phyloP scores from a whole-genome alignment of 208 protist genomes.

The Acanthamoeba royreba region DNA sequence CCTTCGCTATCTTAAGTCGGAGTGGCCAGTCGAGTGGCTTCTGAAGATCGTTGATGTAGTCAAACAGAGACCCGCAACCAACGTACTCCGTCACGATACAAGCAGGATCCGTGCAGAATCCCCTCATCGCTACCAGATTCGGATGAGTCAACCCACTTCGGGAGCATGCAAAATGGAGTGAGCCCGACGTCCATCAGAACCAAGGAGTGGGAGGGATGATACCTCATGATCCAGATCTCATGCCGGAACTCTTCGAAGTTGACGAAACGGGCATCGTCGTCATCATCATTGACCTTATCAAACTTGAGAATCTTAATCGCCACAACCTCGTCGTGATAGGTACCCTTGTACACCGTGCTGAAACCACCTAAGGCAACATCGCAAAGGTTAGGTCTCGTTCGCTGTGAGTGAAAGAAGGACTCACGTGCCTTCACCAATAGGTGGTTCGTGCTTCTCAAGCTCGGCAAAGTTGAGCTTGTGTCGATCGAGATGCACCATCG shows the following conservation, averaged over 20 bases:
- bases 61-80: not conserved
- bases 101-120: not conserved
- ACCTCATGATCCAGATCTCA: conserved; percentile 51
- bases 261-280: not conserved
- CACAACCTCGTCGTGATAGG: not conserved
- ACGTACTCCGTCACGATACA: conserved; percentile 44
- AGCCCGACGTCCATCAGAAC: too few relatives aligned
- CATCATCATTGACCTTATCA: too few relatives aligned
- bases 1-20: conserved; percentile 37
- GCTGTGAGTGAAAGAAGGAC: too few relatives aligned
- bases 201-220: too few relatives aligned
- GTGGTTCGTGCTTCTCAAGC: not conserved
- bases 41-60: not conserved
- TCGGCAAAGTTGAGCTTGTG: not conserved
- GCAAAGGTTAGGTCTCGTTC: too few relatives aligned
- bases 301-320: conserved; percentile 42
- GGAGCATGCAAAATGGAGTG: too few relatives aligned
- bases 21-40: not conserved
- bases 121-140: not conserved
- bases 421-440: not conserved
- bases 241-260: conserved; percentile 27
- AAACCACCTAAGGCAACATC: not conserved
- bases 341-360: not conserved
- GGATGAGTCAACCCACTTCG: conserved; percentile 15
- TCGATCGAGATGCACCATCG: not conserved